Conservation (phyloP, 805 yeast genomes). For the Kluyveromyces lactis region DNA sequence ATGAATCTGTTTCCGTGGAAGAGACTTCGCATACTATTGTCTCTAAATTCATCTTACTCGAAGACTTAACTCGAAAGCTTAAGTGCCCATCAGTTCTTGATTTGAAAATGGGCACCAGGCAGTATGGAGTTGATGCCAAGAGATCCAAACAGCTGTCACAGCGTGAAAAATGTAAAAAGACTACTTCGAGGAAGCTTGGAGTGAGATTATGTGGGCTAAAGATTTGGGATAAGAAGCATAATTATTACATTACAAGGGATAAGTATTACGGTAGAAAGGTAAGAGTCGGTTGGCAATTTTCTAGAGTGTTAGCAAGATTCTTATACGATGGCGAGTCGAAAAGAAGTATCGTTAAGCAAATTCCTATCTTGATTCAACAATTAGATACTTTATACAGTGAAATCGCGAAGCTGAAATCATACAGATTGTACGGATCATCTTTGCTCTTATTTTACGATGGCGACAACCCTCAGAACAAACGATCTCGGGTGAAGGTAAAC, state of each 20-base stretch:
- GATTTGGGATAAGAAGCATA: slow-evolving; percentile 48
- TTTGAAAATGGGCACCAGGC: slow-evolving; percentile 96
- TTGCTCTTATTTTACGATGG: slow-evolving; percentile 87
- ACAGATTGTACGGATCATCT: slow-evolving; percentile 87
- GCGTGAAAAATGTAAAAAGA: slow-evolving; percentile 65
- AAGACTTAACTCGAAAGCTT: slow-evolving; percentile 83
- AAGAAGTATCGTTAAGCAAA: slow-evolving; percentile 53
- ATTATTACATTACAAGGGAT: slow-evolving; percentile 60
- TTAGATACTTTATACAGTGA: slow-evolving; percentile 50
- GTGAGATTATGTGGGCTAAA: slow-evolving; percentile 95
- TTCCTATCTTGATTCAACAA: slow-evolving; percentile 57
- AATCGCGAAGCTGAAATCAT: slow-evolving; percentile 53
- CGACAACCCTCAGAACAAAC: slow-evolving; percentile 14
- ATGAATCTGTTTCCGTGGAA: slow-evolving; percentile 19
- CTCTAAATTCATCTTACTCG: slow-evolving; percentile 68
- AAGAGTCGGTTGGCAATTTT: slow-evolving; percentile 64
- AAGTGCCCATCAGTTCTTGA: slow-evolving; percentile 84
- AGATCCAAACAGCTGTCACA: slow-evolving; percentile 69
- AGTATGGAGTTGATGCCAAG: slow-evolving; percentile 91
- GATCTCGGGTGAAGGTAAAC: slow-evolving; percentile 40
- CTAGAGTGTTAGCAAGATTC: slow-evolving; percentile 64
- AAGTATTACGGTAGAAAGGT: slow-evolving; percentile 87
- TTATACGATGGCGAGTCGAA: slow-evolving; percentile 64
- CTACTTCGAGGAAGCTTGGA: slow-evolving; percentile 78
- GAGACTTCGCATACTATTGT: slow-evolving; percentile 26